Evolutionary conservation across 148 eudicot genomes (phyloP).

Genomic region (Nepenthes mirabilis): DNA sequence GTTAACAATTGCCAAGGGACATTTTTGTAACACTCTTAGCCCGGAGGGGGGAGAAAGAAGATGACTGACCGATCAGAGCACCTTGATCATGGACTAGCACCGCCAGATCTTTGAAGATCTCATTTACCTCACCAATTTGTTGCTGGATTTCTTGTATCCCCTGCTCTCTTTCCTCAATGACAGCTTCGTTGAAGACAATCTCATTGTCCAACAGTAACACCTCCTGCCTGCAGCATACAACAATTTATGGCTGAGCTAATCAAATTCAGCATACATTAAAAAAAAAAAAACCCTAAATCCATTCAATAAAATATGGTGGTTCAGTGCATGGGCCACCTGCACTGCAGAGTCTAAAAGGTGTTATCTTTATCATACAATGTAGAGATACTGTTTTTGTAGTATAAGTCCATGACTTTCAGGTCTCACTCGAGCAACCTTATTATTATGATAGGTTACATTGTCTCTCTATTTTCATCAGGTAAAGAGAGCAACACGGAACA

Average conservation of each 20-base stretch:
- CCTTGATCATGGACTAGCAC: conserved; percentile 85
- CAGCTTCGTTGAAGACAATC: conserved; percentile 59
- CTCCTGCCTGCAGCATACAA: conserved; percentile 49
- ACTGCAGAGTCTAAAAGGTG: no score
- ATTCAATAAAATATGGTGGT: no score
- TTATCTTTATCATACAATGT: no score
- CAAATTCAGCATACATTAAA: neutral
- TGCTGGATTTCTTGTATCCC: conserved; percentile 77
- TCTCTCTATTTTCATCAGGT: no score
- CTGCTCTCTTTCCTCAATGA: conserved; percentile 72
- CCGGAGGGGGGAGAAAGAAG: neutral
- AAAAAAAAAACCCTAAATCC: no score
- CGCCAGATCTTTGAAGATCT: conserved; percentile 77
- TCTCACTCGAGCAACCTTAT: no score
- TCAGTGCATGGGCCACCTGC: no score
- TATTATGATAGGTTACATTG: no score
- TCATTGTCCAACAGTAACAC: conserved; percentile 57
- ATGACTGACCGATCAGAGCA: conserved; percentile 49
- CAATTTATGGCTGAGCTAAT: neutral
- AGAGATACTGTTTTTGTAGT: no score
- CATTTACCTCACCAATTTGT: conserved; percentile 84
- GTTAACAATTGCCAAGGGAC: neutral
- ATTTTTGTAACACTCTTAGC: neutral
- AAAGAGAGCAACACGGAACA: no score
- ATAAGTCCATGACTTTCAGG: no score